Conservation (phyloP, 2,329 filamentous ascomycete species). For the Stenocarpella maydis region DNA sequence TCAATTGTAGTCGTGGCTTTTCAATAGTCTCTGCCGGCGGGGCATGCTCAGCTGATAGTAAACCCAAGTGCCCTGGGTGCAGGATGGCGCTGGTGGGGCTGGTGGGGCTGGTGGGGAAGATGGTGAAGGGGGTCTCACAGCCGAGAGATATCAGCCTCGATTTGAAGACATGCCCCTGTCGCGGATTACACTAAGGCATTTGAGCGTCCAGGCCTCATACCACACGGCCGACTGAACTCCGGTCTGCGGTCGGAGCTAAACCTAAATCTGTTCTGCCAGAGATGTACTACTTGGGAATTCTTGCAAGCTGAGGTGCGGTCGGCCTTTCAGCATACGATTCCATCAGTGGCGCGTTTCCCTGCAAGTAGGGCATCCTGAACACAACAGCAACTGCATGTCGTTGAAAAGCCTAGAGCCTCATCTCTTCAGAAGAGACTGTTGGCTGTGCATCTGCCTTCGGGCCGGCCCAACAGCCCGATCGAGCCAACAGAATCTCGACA, state of each 20-base stretch:
- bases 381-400: not conserved
- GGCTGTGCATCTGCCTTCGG: not conserved
- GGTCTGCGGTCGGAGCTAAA: not conserved
- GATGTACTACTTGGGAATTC: no score
- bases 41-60: not conserved
- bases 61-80: not conserved
- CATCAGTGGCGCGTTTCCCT: no score
- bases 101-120: not conserved
- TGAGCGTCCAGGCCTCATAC: not conserved
- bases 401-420: not conserved
- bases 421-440: not conserved
- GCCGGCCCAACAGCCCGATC: not conserved
- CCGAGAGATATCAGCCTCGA: not conserved
- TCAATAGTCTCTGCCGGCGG: not conserved
- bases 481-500: not conserved
- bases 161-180: not conserved
- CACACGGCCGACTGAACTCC: not conserved
- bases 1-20: not conserved
- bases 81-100: not conserved
- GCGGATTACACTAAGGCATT: not conserved
- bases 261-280: not conserved
- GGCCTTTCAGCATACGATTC: not conserved
- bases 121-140: not conserved
- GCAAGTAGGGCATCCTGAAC: not conserved
- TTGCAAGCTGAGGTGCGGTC: not conserved